Evolutionary conservation across 2,329 filamentous ascomycete genomes (phyloP).

Genomic region (Colletotrichum lupini): DNA sequence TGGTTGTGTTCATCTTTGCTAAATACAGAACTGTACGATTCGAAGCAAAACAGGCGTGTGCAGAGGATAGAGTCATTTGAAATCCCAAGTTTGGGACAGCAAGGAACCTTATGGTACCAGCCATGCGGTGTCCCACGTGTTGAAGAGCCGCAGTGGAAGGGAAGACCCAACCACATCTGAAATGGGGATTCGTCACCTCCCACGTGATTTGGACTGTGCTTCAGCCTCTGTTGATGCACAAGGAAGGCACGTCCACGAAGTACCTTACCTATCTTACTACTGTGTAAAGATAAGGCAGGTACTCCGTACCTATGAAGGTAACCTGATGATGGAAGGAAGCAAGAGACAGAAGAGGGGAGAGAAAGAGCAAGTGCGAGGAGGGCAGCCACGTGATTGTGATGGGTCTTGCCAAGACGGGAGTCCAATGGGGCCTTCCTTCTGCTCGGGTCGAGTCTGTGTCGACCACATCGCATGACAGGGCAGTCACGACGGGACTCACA

Average conservation of each 20-base stretch:
- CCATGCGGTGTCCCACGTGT: background rate
- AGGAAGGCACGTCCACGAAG: background rate
- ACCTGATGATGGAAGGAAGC: background rate
- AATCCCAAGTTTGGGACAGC: background rate
- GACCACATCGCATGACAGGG: background rate
- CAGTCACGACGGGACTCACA: background rate
- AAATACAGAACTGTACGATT: conserved; percentile 25
- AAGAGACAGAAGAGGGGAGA: background rate
- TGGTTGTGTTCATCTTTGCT: conserved; percentile 20
- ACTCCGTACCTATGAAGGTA: too few species aligned
- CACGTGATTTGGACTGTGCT: conserved; percentile 1
- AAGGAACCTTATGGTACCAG: background rate
- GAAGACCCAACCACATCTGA: conserved; percentile 26
- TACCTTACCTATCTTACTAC: too few species aligned
- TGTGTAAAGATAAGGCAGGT: too few species aligned
- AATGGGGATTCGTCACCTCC: conserved; percentile 26
- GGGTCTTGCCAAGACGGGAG: conserved; percentile 29
- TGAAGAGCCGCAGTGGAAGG: conserved; percentile 18
- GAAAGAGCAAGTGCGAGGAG: background rate
- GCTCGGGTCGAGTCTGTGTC: conserved; percentile 3
- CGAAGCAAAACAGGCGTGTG: conserved; percentile 14
- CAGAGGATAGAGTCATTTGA: conserved; percentile 21
- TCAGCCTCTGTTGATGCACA: background rate
- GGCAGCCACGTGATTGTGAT: conserved; percentile 8
- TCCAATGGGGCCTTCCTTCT: conserved; percentile 13